phyloP scores from a whole-genome alignment of 2,329 filamentous ascomycete genomes.

The Purpureocillium lavendulum region DNA sequence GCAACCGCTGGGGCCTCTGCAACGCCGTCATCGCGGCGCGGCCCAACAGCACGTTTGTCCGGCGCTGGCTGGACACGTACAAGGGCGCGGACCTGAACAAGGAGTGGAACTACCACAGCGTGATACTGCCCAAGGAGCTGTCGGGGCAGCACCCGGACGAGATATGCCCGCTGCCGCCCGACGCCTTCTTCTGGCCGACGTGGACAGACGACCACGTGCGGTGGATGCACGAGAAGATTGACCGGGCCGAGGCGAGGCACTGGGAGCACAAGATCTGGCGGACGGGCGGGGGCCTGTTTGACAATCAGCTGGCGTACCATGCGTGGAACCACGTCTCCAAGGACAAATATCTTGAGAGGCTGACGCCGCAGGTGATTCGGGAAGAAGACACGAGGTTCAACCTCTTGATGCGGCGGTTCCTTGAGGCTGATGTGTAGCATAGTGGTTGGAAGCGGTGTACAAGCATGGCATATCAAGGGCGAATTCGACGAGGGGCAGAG shows the following conservation, averaged over 20 bases:
- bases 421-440: constrained; percentile 7
- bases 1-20: constrained; percentile 7
- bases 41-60: constrained; percentile 8
- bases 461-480: no score
- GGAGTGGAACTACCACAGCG: constrained; percentile 5
- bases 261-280: constrained; percentile 5
- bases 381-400: constrained; percentile 9
- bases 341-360: constrained; percentile 1
- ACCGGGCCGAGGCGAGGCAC: constrained; percentile 1
- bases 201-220: constrained; percentile 8
- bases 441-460: neutral
- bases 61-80: constrained; percentile 7
- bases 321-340: constrained; percentile 8
- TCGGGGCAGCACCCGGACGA: constrained; percentile 1
- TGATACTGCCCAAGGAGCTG: constrained; percentile 5
- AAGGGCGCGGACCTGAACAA: neutral
- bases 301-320: constrained; percentile 10
- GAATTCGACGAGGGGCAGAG: no score
- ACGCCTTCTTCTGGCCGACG: constrained; percentile 10
- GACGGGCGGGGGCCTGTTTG: constrained; percentile 8
- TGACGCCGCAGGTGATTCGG: constrained; percentile 5
- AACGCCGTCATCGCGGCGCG: constrained; percentile 9
- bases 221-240: constrained; percentile 10
- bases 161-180: constrained; percentile 7
- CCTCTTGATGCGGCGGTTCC: constrained; percentile 9